Conservation (phyloP, 2,329 filamentous ascomycete species). For the Sporothrix dimorphospora region DNA sequence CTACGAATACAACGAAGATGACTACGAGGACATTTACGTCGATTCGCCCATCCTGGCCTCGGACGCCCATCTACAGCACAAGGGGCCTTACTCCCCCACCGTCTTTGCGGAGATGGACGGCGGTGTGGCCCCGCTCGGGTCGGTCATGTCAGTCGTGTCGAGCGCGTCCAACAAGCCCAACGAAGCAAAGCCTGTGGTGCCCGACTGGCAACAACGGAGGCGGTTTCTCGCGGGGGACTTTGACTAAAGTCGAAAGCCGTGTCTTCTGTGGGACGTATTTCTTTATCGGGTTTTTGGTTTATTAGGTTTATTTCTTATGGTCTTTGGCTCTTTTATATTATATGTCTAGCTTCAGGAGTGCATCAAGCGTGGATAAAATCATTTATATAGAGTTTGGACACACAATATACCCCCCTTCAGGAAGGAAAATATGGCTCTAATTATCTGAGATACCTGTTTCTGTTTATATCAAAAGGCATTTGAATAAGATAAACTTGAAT, state of each 20-base stretch:
- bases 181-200: neutral
- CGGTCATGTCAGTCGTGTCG: neutral
- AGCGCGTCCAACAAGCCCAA: neutral
- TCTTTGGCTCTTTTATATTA: neutral
- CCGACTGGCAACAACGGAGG: neutral
- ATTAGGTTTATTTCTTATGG: neutral
- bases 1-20: slow-evolving; percentile 32
- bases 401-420: neutral
- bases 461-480: too few relatives aligned
- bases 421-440: neutral
- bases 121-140: neutral
- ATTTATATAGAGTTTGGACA: neutral
- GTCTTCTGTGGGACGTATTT: neutral
- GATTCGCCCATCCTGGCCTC: slow-evolving; percentile 4
- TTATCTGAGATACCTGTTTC: too few relatives aligned
- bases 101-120: slow-evolving; percentile 30
- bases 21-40: slow-evolving; percentile 9
- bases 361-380: neutral
- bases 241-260: neutral
- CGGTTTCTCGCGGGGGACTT: neutral
- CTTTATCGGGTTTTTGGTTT: neutral
- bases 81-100: slow-evolving; percentile 16
- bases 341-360: neutral
- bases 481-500: too few relatives aligned
- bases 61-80: neutral